Evolutionary conservation across 192 early-diverging fungal genomes (phyloP), one percentile per base, ranked within the genome.

Genomic region (Coemansia sp.): DNA sequence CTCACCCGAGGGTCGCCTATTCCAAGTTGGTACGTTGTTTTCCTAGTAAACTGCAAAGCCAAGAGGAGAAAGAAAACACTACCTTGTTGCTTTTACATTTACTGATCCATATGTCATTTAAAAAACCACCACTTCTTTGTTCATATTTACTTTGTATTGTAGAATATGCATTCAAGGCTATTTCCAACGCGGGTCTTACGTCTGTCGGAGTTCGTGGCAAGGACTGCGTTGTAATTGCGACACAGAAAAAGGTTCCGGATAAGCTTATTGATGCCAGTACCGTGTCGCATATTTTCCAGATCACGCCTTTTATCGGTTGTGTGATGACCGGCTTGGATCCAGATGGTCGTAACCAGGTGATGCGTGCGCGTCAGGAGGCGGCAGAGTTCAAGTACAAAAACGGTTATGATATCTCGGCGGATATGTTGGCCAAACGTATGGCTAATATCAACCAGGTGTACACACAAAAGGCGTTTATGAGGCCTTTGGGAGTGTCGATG

Each of bases 151-250:
- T 38, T 11, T 6, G 5, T 50, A 6, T 10, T 73, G 50, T 83
- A 96, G 98, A 99, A 76, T 99, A 99, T 85, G 96, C 98, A 38
- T 99, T 98, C 85, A 99, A 99, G 83, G 98, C 98, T n/a, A 99
- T 99, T 69, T 90, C 95, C 33, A 97, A 96, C 76, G 88, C 92
- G 25, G 96, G 95, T 48, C 83, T 96, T 70, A 99, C 98, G 6
- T 93, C 94, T 49, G 89, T 99, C 40, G 96, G 94, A 51, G 89
- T 99, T 40, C 89, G 95, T 60, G 98, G 98, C 54, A 91, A 96
- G 75, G 95, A 97, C 83, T 89, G 90, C 69, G 93, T 90, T 40
- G 96, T 99, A 34, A 87, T 99, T 50, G 93, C 91, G 61, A 97
- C 95, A 32, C 98, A 99, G 70, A 96, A 94, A 84, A 99, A 99